Base-by-base conservation (phyloP, 2,329 filamentous ascomycete species). In the Pyrenochaeta sp. region DNA sequence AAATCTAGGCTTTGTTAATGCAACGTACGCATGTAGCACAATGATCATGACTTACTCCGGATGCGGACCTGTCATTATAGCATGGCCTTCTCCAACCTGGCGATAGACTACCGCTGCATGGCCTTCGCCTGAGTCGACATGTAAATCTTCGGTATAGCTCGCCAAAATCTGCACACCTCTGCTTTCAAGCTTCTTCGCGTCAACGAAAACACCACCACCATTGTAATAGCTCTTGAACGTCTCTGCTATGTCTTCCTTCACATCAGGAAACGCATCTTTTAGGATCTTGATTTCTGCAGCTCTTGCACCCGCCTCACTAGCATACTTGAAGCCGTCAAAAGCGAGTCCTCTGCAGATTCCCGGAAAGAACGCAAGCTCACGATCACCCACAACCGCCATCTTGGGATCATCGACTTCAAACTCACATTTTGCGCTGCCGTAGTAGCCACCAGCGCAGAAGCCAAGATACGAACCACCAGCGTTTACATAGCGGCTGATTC, bases 391-490 rank as follows among this genome's bases (percentile, higher is more conserved):
- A 2, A 99, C 94, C 71, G 96, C 91, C 78, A 98, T 84, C 1
- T 84, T 83, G 61, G 83, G 84, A 69, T 95, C 87, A 2, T 92
- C 92, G 11, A 95, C 88, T 77, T 98, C 94, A 60, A 98, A 99
- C 74, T 99, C 95, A 71, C 94, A 97, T 58, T 82, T 83, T 33
- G 83, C 81, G 61, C 84, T 87, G 18, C 90, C 95, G 68, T 97
- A 99, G 77, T 99, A 99, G 10, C 90, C 95, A 4, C 95, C 95
- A 2, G 95, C 95, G 72, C 95, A 99, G 66, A 99, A 88, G 0
- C 95, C 95, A 1, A 99, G 83, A 71, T 95, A 99, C 0, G 85
- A 82, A 14, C 95, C 95, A 23, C 95, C 95, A 27, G 86, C 83
- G 54, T 92, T 90, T 44, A 99, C 91, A 69, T 90, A 99, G 63